Evolutionary conservation across 352 stramenopile genomes (phyloP), one percentile per base, ranked within the genome.

Genomic region (Thalassiosira hispida): DNA sequence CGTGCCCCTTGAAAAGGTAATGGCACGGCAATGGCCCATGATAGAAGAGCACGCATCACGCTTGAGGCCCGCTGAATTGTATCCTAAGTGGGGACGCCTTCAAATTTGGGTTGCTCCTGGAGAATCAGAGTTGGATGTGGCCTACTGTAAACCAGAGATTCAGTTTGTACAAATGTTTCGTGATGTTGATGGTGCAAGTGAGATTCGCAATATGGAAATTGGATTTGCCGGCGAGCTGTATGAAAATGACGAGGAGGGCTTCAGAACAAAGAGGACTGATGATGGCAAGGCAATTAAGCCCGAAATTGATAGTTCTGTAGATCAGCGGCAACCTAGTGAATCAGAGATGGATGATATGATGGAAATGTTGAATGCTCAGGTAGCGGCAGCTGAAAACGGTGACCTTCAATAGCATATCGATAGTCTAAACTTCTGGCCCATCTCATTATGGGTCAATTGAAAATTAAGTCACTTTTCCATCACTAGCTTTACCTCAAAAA

Each of bases 221-320:
- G 89, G 89, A 31, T 94, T 94, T 76, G 76, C 86, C 40, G 86
- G 85, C n/a, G 86, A 94, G 78, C 46, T 91, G 6, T 92, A 92
- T 64, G 66, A 86, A 35, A 79, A 83, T 60, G 77, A 60, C 14
- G 81, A 88, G 53, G 76, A 88, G 35, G 88, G 88, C 35, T 94
- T 94, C 79, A 73, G 88, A 33, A 92, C 88, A 8, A 72, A 55
- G 59, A 59, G 85, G 61, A 84, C 69, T 27, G 65, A 53, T 0
- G 84, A 91, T 72, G 84, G 84, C 16, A 80, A 44, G 20, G 66
- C 84, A 18, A 61, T 35, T 0, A 85, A 80, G 46, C 66, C 70
- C 47, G 80, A 88, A 57, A 65, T 85, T 52, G 33, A 63, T 52
- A 70, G 33, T 56, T 42, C 55, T 5, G 23, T 44, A 9, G 59